phyloP scores from a whole-genome alignment of 2,329 filamentous ascomycete genomes.

The Scortechinia acanthostroma region DNA sequence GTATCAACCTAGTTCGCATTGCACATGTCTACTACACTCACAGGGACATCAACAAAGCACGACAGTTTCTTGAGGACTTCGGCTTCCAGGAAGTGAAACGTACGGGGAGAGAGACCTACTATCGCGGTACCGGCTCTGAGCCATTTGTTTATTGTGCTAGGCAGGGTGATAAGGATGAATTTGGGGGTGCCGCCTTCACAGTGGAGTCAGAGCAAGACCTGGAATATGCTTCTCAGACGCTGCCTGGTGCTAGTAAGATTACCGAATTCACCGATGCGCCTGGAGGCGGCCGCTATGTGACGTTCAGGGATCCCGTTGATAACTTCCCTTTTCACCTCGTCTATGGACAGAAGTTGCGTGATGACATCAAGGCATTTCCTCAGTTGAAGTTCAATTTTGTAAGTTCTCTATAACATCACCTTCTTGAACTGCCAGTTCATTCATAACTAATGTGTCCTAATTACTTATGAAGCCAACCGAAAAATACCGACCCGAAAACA shows the following conservation, averaged over 20 bases:
- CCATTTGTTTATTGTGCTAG: neutral
- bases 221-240: neutral
- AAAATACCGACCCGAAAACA: constrained; percentile 37
- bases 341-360: neutral
- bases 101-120: constrained; percentile 10
- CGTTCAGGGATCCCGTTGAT: constrained; percentile 13
- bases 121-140: neutral
- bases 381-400: constrained; percentile 6
- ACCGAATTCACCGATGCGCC: constrained; percentile 22
- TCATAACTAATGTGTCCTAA: no score
- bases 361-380: constrained; percentile 9
- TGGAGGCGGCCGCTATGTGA: neutral
- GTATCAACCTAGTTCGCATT: constrained; percentile 26
- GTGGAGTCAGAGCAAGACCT: neutral
- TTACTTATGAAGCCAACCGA: constrained; percentile 32
- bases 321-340: neutral
- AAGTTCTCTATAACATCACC: constrained; percentile 7
- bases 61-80: constrained; percentile 36
- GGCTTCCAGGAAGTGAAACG: constrained; percentile 32
- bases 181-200: neutral
- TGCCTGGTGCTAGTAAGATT: neutral
- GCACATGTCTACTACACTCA: constrained; percentile 40
- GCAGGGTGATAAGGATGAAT: constrained; percentile 11
- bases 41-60: constrained; percentile 28
- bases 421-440: no score